A percentile compares a stretch with the other conserved stretches of the same genome.
These are phyloP conservation scores for Inga laurina DNA, from an alignment of 306 rosid genomes.

Conservation along the genomic window DNA sequence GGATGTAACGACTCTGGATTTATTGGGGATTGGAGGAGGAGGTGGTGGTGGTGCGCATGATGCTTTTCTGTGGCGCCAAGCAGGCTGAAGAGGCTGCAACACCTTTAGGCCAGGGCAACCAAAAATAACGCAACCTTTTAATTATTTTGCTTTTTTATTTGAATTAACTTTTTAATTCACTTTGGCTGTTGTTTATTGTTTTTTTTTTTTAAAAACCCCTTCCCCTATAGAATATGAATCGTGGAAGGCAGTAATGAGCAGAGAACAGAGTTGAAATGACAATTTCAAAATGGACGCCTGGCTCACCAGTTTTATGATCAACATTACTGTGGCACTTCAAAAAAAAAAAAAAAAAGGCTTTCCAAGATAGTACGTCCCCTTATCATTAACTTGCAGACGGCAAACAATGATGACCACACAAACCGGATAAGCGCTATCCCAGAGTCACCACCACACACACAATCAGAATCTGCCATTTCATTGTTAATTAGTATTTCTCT, in stretches of 20 bases:
- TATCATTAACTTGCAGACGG: background rate
- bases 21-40: constrained; percentile 62
- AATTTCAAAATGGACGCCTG: background rate
- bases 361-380: background rate
- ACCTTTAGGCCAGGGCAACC: constrained; percentile 29
- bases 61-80: constrained; percentile 36
- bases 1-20: constrained; percentile 64
- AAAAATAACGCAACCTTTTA: constrained; percentile 32
- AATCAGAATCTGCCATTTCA: constrained; percentile 7
- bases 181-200: background rate
- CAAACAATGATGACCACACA: constrained; percentile 9
- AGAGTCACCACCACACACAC: background rate
- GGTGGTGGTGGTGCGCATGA: constrained; percentile 32
- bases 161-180: background rate
- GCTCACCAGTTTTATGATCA: background rate
- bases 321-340: background rate
- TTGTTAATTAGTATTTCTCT: background rate
- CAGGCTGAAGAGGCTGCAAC: constrained; percentile 37
- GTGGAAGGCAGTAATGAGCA: background rate
- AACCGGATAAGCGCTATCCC: constrained; percentile 14
- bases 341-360: background rate
- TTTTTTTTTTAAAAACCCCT: background rate
- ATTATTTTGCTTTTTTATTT: constrained; percentile 33
- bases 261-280: background rate
- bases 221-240: background rate